A percentile compares a stretch with the other conserved stretches of the same genome.
phyloP scores from a whole-genome alignment of 495 filamentous ascomycete genomes.

The Xylaria sp. region DNA sequence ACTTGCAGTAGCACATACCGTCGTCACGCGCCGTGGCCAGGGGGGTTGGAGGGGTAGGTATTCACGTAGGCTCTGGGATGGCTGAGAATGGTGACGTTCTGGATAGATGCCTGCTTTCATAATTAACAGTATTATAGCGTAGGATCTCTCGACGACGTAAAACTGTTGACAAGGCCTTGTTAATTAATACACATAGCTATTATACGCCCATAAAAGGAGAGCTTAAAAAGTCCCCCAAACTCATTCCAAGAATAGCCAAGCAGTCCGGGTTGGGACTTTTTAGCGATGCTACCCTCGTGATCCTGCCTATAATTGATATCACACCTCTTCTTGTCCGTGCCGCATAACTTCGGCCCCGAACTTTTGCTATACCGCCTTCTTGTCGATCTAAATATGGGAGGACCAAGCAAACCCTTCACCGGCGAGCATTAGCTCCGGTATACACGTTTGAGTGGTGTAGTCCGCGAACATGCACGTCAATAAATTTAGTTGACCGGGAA shows the following conservation, averaged over 20 bases:
- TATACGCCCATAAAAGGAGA: neutral
- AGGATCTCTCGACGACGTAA: neutral
- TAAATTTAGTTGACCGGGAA: slow-evolving; percentile 11
- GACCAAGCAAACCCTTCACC: neutral
- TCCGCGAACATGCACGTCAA: neutral
- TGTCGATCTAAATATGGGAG: slow-evolving; percentile 22
- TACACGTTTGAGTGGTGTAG: neutral
- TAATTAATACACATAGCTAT: neutral
- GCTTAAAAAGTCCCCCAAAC: neutral
- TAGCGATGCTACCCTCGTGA: slow-evolving; percentile 20
- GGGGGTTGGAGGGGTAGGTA: slow-evolving; percentile 1
- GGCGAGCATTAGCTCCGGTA: slow-evolving; percentile 1
- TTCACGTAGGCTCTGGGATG: neutral
- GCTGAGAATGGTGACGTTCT: slow-evolving; percentile 1
- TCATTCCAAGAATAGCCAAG: slow-evolving; percentile 21
- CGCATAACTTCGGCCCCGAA: slow-evolving; percentile 24
- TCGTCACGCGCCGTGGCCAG: slow-evolving; percentile 11
- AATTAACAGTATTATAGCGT: slow-evolving; percentile 7
- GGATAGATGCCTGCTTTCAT: slow-evolving; percentile 2
- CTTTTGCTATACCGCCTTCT: slow-evolving; percentile 14
- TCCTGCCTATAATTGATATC: slow-evolving; percentile 10
- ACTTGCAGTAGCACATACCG: slow-evolving; percentile 22
- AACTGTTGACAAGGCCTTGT: neutral
- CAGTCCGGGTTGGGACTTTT: neutral
- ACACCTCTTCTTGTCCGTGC: slow-evolving; percentile 14